These are phyloP conservation scores for Ceratocystis ficicola DNA, from an alignment of 2,329 filamentous ascomycete species.

Conservation along the genomic window DNA sequence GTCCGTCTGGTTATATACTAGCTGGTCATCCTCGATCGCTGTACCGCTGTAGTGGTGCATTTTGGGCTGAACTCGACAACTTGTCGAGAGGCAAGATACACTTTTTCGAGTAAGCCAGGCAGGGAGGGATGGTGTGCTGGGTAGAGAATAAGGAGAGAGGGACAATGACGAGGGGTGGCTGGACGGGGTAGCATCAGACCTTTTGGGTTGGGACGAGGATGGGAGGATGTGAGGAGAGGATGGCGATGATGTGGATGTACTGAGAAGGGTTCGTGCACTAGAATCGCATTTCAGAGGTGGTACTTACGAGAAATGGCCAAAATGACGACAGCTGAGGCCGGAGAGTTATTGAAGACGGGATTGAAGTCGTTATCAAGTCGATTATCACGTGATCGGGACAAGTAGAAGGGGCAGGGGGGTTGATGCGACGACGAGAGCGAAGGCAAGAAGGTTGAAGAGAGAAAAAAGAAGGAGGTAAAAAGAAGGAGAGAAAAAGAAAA, in stretches of 20 bases:
- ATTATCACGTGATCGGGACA: neutral
- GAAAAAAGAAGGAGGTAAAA: neutral
- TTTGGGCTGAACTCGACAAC: neutral
- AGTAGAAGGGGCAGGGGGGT: conserved; percentile 16
- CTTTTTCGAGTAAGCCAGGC: neutral
- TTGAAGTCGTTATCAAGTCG: neutral
- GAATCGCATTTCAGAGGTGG: neutral
- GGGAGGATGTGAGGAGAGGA: neutral
- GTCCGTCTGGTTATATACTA: too few species aligned
- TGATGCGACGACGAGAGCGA: conserved; percentile 21
- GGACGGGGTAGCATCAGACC: conserved; percentile 2
- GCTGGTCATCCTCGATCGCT: too few species aligned
- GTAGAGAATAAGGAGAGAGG: neutral
- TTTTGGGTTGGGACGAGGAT: conserved; percentile 8
- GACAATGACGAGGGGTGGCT: neutral
- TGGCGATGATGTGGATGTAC: conserved; percentile 3
- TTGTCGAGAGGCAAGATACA: too few species aligned
- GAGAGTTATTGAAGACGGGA: neutral
- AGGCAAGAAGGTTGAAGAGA: neutral
- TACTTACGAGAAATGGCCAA: neutral
- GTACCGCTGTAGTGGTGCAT: neutral
- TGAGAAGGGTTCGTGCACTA: neutral
- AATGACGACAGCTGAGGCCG: neutral
- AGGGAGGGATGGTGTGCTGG: neutral
- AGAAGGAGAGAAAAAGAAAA: neutral